A percentile compares a stretch with the other conserved stretches of the same genome.
phyloP scores from a whole-genome alignment of 768 basidiomycete genomes.

The Psilocybe sp. region DNA sequence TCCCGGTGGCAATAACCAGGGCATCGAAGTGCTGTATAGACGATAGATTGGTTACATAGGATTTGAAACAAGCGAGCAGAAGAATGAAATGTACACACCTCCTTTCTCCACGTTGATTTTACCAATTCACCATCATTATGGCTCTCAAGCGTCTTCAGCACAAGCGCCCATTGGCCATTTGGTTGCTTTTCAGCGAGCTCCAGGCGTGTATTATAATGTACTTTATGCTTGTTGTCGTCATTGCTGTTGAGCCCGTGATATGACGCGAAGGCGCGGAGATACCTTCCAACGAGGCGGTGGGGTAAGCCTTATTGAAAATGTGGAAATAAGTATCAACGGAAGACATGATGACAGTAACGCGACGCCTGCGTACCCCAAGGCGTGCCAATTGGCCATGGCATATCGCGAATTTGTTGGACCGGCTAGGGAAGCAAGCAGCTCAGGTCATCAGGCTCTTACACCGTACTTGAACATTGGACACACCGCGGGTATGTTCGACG shows the following conservation, averaged over 20 bases:
- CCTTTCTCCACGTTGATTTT: slow-evolving; percentile 33
- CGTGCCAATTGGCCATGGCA: slow-evolving; percentile 27
- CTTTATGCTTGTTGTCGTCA: slow-evolving; percentile 30
- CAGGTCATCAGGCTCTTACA: background rate
- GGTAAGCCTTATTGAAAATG: slow-evolving; percentile 23
- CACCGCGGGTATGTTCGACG: slow-evolving; percentile 33
- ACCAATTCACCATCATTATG: slow-evolving; percentile 10
- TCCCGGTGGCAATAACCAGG: slow-evolving; percentile 30
- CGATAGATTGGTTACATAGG: too few relatives aligned
- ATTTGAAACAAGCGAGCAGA: slow-evolving; percentile 4
- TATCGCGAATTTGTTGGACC: slow-evolving; percentile 29
- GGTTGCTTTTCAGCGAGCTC: slow-evolving; percentile 39
- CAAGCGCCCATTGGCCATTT: slow-evolving; percentile 28
- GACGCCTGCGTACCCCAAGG: slow-evolving; percentile 26
- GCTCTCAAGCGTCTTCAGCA: slow-evolving; percentile 26
- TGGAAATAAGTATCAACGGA: too few relatives aligned
- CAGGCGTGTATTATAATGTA: slow-evolving; percentile 46
- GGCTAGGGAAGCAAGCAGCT: slow-evolving; percentile 9
- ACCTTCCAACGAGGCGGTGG: slow-evolving; percentile 29
- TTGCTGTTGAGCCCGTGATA: slow-evolving; percentile 41
- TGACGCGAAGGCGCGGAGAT: slow-evolving; percentile 40
- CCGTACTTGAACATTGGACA: slow-evolving; percentile 3
- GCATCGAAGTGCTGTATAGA: slow-evolving; percentile 32
- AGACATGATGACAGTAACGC: background rate
- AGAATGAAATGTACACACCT: slow-evolving; percentile 19